Conservation (phyloP, 306 rosid species). For the Alnus glutinosa region DNA sequence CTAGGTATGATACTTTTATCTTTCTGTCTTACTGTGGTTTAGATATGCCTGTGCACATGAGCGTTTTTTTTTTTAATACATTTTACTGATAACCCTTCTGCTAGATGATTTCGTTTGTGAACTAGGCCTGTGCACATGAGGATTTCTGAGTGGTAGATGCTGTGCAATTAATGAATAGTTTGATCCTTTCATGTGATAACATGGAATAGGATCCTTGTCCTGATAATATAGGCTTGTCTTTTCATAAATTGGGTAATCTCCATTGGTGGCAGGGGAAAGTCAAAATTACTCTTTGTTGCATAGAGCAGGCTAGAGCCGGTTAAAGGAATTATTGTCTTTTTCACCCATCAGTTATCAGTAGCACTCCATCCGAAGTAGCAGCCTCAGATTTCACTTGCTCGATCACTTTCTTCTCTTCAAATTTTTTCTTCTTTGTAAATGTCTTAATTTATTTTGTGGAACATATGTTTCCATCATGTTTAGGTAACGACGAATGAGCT, state of each 20-base stretch:
- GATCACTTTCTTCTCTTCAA: neutral
- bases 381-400: constrained; percentile 34
- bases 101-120: constrained; percentile 11
- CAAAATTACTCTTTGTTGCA: constrained; percentile 36
- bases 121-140: constrained; percentile 31
- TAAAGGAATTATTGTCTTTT: constrained; percentile 51
- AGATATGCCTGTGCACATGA: neutral
- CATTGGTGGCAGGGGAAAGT: constrained; percentile 45
- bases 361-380: too few relatives aligned
- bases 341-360: constrained; percentile 17
- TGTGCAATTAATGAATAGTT: constrained; percentile 41
- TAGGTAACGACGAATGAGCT: neutral
- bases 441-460: neutral
- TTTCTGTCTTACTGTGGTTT: neutral
- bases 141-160: constrained; percentile 24
- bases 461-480: neutral
- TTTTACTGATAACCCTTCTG: too few relatives aligned
- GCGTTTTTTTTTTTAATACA: neutral
- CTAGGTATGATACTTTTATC: constrained; percentile 44
- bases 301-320: constrained; percentile 34
- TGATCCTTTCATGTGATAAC: constrained; percentile 20
- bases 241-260: constrained; percentile 35
- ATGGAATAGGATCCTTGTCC: too few relatives aligned
- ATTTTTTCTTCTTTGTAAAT: neutral
- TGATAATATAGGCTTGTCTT: constrained; percentile 3